Evolutionary conservation across 176 grass and related monocot species (phyloP).

Genomic region (Rhynchospora breviuscula): DNA sequence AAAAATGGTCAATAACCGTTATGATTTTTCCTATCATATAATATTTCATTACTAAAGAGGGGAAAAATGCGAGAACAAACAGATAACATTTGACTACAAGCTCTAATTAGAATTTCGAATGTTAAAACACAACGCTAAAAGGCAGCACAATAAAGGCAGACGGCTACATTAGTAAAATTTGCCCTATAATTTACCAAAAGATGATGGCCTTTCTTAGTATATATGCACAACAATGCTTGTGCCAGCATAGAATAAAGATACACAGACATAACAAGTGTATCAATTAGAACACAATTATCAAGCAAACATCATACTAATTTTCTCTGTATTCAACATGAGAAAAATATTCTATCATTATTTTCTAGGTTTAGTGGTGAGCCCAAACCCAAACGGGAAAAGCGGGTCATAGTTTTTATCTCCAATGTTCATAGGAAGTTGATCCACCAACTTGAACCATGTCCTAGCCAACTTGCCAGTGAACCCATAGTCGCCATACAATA

Average conservation of each 20-base stretch:
- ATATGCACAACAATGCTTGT: neutral
- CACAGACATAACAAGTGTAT: neutral
- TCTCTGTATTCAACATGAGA: neutral
- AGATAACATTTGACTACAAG: neutral
- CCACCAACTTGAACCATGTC: constrained; percentile 88
- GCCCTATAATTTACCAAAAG: neutral
- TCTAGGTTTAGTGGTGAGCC: constrained; percentile 42
- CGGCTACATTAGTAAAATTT: neutral
- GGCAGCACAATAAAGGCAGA: neutral
- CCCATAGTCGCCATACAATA: constrained; percentile 78
- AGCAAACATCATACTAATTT: neutral
- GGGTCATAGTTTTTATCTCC: constrained; percentile 79
- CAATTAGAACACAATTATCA: neutral
- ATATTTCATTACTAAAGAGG: neutral
- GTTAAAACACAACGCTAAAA: neutral
- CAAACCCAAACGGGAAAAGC: constrained; percentile 69
- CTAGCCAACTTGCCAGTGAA: constrained; percentile 68
- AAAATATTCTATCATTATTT: constrained; percentile 22
- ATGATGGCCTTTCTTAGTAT: neutral
- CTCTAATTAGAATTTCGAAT: neutral
- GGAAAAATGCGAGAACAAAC: neutral
- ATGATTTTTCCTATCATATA: neutral
- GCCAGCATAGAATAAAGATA: neutral
- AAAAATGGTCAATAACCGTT: neutral
- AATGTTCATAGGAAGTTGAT: constrained; percentile 91